Percentiles rank a stretch among this genome's conserved stretches.
Evolutionary conservation across 805 yeast genomes (phyloP).

Genomic region (Wickerhamiella occidentalis): DNA sequence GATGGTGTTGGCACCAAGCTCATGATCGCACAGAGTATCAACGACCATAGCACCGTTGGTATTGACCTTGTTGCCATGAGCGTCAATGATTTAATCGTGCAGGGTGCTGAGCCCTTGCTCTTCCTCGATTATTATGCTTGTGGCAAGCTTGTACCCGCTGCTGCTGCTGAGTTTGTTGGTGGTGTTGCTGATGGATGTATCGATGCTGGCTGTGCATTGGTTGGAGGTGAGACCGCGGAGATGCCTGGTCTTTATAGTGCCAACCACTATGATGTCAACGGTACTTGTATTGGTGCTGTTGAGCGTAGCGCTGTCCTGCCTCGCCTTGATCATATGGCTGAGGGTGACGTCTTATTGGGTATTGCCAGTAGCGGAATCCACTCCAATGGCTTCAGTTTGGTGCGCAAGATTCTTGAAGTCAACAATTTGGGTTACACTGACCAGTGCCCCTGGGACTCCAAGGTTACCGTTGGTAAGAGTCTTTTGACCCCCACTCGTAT

Average conservation of each 20-base stretch:
- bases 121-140: constrained; percentile 95
- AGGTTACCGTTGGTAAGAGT: constrained; percentile 70
- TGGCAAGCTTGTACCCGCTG: constrained; percentile 70
- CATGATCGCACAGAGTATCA: constrained; percentile 80
- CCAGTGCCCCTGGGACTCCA: constrained; percentile 71
- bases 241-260: constrained; percentile 98
- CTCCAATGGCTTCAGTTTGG: constrained; percentile 91
- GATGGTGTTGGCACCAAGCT: constrained; percentile 99
- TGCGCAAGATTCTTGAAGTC: constrained; percentile 79
- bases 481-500: constrained; percentile 83
- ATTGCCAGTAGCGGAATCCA: constrained; percentile 86
- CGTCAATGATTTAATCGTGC: constrained; percentile 93
- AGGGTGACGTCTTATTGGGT: constrained; percentile 78
- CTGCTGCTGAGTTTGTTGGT: constrained; percentile 77
- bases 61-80: constrained; percentile 98
- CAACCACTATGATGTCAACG: constrained; percentile 95
- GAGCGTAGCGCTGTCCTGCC: constrained; percentile 66
- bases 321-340: constrained; percentile 47
- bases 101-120: constrained; percentile 96
- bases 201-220: constrained; percentile 90
- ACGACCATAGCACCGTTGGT: constrained; percentile 94
- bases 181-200: constrained; percentile 97
- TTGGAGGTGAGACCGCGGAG: constrained; percentile 98
- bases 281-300: constrained; percentile 98
- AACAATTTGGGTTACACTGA: constrained; percentile 60